Percentiles rank a stretch among this genome's conserved stretches.
phyloP scores from a whole-genome alignment of 176 grass and related monocot genomes.

The Cocos nucifera region DNA sequence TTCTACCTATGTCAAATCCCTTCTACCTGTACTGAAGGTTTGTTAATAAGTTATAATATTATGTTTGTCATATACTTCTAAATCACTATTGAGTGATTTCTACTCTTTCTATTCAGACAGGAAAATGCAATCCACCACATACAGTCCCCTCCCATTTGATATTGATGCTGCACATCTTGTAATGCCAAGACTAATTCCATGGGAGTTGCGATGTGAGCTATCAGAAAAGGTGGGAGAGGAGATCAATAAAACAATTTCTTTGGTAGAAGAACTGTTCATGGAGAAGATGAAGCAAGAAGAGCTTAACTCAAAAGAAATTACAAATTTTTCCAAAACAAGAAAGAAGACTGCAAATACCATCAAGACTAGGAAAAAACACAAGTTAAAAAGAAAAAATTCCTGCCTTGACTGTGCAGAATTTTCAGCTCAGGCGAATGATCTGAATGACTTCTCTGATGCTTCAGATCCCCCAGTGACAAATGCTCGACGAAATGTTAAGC shows the following conservation, averaged over 20 bases:
- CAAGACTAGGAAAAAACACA: conserved; percentile 54
- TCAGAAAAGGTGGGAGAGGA: conserved; percentile 63
- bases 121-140: conserved; percentile 20
- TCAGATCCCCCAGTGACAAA: conserved; percentile 26
- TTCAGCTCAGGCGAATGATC: conserved; percentile 53
- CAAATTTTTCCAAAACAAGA: conserved; percentile 17
- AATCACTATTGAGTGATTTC: background rate
- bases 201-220: conserved; percentile 70
- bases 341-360: conserved; percentile 34
- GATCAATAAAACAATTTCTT: conserved; percentile 61
- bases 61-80: too few relatives aligned
- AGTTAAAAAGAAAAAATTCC: conserved; percentile 36
- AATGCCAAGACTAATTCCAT: conserved; percentile 55
- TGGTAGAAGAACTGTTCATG: conserved; percentile 45
- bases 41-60: too few relatives aligned
- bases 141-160: conserved; percentile 28
- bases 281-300: conserved; percentile 29
- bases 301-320: conserved; percentile 29
- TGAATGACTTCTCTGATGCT: conserved; percentile 75
- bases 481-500: conserved; percentile 40
- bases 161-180: conserved; percentile 36
- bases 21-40: too few relatives aligned
- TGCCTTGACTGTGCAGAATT: conserved; percentile 33
- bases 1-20: too few relatives aligned
- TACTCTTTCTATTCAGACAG: conserved; percentile 36